Evolutionary conservation across 2,329 filamentous ascomycete genomes (phyloP).

Genomic region (Chrysoporthe austroafricana): DNA sequence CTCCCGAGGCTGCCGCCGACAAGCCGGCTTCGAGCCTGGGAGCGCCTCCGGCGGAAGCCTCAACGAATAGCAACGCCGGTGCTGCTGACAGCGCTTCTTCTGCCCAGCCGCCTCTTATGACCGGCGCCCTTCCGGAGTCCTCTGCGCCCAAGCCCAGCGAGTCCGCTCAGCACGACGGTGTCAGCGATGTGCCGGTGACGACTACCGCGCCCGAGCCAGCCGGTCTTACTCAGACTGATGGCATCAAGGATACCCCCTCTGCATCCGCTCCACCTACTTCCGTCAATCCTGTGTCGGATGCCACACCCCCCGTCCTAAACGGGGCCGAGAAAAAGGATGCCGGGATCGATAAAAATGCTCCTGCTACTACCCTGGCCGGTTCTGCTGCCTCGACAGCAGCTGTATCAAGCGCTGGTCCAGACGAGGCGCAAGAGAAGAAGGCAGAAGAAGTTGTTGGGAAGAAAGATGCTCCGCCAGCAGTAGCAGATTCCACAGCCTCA

Average conservation of each 20-base stretch:
- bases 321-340: conserved; percentile 1
- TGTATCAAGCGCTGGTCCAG: not conserved
- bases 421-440: conserved; percentile 1
- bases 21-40: conserved; percentile 7
- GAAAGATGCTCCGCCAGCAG: not conserved
- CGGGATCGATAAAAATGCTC: not conserved
- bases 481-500: not conserved
- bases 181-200: conserved; percentile 14
- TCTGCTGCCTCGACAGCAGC: not conserved
- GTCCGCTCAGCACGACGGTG: conserved; percentile 18
- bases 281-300: not conserved
- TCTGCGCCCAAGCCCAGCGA: conserved; percentile 20
- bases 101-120: conserved; percentile 23
- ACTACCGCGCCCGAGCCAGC: not conserved
- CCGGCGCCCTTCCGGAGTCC: conserved; percentile 18
- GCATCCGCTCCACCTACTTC: not conserved
- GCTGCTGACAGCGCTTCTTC: conserved; percentile 13
- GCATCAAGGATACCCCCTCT: not conserved
- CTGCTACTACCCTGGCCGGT: not conserved
- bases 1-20: conserved; percentile 14
- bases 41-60: not conserved
- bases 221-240: not conserved
- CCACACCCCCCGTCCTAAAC: not conserved
- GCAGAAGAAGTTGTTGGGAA: not conserved
- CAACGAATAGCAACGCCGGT: not conserved